These are phyloP conservation scores for Toxoplasma gondii DNA, from an alignment of 169 alveolate species.

Conservation along the genomic window DNA sequence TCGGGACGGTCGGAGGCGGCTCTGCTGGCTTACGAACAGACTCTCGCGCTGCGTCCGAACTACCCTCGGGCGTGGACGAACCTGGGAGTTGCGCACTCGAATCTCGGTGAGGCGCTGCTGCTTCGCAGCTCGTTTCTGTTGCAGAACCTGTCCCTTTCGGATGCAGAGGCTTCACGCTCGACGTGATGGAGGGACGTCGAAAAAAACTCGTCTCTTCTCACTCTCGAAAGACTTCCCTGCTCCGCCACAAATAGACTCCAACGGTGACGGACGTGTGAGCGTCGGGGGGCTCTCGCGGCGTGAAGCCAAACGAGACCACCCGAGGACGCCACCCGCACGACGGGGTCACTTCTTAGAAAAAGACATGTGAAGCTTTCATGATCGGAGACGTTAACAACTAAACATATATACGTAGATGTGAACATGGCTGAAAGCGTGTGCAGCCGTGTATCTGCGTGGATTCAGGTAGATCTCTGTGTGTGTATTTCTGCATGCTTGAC, in stretches of 20 bases:
- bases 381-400: background rate
- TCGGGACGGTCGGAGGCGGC: slow-evolving; percentile 80
- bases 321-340: too few relatives aligned
- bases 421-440: too few relatives aligned
- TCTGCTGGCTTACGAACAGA: slow-evolving; percentile 78
- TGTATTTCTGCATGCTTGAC: too few relatives aligned
- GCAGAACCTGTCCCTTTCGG: background rate
- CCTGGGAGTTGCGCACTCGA: slow-evolving; percentile 84
- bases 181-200: background rate
- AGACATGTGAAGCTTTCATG: background rate
- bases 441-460: background rate
- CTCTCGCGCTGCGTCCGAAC: slow-evolving; percentile 84
- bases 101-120: slow-evolving; percentile 59
- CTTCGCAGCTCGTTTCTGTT: background rate
- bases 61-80: slow-evolving; percentile 89
- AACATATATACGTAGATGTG: too few relatives aligned
- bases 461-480: background rate
- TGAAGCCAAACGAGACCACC: too few relatives aligned
- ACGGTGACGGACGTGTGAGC: too few relatives aligned
- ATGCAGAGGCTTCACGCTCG: background rate
- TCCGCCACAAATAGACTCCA: too few relatives aligned
- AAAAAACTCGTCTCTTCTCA: too few relatives aligned
- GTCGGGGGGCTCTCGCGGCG: too few relatives aligned
- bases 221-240: too few relatives aligned
- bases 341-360: too few relatives aligned